Conservation (phyloP, 75 land plant species). For the Adiantum capillusveneris region DNA sequence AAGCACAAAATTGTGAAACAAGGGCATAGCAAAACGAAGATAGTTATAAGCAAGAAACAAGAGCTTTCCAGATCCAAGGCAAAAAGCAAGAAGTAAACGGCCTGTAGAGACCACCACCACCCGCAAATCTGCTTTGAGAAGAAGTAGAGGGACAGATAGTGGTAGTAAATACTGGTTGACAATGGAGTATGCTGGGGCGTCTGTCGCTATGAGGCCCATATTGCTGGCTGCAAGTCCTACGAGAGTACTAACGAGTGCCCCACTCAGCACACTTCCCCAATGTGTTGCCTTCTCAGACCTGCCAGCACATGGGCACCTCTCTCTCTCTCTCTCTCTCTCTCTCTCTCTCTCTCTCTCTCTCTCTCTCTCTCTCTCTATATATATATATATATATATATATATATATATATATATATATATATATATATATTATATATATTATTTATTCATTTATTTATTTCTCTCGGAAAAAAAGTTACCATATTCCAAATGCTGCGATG, state of each 20-base stretch:
- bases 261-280: conserved; percentile 74
- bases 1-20: no score
- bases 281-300: conserved; percentile 84
- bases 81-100: conserved; percentile 63
- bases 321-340: neutral
- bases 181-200: conserved; percentile 53
- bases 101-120: conserved; percentile 72
- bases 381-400: no score
- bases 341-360: neutral
- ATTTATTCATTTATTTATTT: neutral
- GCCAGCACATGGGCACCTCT: neutral
- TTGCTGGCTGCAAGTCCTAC: conserved; percentile 85
- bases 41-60: no score
- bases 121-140: conserved; percentile 70
- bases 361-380: neutral
- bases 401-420: neutral
- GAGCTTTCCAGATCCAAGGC: conserved; percentile 64
- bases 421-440: neutral
- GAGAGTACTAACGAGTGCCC: conserved; percentile 80
- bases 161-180: conserved; percentile 78
- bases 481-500: conserved; percentile 70
- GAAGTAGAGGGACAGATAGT: conserved; percentile 72
- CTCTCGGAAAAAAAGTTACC: conserved; percentile 35
- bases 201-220: conserved; percentile 55
- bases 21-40: no score